Percentiles rank a stretch among this genome's conserved stretches.
These are phyloP conservation scores for Pythium myriotylum DNA, from an alignment of 352 stramenopile species.

Conservation along the genomic window DNA sequence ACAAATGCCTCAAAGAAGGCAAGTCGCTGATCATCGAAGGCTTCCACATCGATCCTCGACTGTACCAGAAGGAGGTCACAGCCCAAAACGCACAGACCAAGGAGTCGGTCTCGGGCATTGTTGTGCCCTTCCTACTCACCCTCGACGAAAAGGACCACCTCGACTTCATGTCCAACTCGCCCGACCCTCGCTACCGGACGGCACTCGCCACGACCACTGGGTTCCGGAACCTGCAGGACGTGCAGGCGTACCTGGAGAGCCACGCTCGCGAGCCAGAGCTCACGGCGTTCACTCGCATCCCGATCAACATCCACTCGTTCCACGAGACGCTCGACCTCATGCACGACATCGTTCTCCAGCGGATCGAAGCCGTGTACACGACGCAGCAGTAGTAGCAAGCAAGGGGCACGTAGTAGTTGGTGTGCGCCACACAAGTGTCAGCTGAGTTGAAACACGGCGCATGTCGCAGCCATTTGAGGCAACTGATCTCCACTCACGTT, in stretches of 20 bases:
- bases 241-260: conserved; percentile 73
- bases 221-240: conserved; percentile 75
- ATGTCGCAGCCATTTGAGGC: conserved; percentile 17
- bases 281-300: conserved; percentile 75
- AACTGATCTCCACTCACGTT: conserved; percentile 6
- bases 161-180: conserved; percentile 84
- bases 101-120: conserved; percentile 63
- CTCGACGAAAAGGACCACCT: conserved; percentile 61
- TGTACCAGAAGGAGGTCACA: conserved; percentile 79
- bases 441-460: conserved; percentile 4
- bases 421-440: background rate
- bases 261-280: conserved; percentile 47
- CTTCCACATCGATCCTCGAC: conserved; percentile 83
- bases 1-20: conserved; percentile 89
- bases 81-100: conserved; percentile 30
- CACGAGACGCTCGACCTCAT: conserved; percentile 83
- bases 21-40: conserved; percentile 90
- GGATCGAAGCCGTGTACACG: conserved; percentile 78
- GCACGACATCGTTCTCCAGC: conserved; percentile 84
- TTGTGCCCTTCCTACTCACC: conserved; percentile 66
- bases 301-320: conserved; percentile 86
- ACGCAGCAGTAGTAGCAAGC: conserved; percentile 19
- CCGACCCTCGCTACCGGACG: conserved; percentile 78
- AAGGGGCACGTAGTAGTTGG: background rate
- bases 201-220: conserved; percentile 48